Evolutionary conservation across 495 filamentous ascomycete genomes (phyloP).

Genomic region (Penicillium daleae): DNA sequence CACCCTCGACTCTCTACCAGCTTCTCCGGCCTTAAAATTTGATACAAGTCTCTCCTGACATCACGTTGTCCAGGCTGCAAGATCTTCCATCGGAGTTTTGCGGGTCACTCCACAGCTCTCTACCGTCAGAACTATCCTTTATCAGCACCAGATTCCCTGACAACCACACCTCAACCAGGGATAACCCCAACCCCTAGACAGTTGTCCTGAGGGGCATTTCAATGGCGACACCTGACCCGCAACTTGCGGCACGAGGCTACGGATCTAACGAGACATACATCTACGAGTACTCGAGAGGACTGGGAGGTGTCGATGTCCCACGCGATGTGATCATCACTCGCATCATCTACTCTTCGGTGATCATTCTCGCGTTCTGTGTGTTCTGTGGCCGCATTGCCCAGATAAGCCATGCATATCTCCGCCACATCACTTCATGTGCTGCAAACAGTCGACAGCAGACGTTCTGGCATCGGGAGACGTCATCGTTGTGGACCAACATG

Average conservation of each 20-base stretch:
- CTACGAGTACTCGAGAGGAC: slow-evolving; percentile 48
- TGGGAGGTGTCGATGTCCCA: slow-evolving; percentile 48
- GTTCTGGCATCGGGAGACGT: slow-evolving; percentile 67
- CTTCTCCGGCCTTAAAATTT: neutral
- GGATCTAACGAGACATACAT: slow-evolving; percentile 47
- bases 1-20: neutral
- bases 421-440: slow-evolving; percentile 70
- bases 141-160: neutral
- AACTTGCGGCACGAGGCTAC: slow-evolving; percentile 38
- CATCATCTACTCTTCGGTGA: slow-evolving; percentile 52
- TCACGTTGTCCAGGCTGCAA: neutral
- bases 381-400: slow-evolving; percentile 62
- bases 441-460: slow-evolving; percentile 51
- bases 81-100: neutral
- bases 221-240: slow-evolving; percentile 42
- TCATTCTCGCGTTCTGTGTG: slow-evolving; percentile 52
- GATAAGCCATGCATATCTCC: slow-evolving; percentile 67
- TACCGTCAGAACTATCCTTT: neutral
- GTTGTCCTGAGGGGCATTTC: slow-evolving; percentile 22
- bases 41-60: neutral
- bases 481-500: slow-evolving; percentile 67
- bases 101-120: neutral
- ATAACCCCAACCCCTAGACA: slow-evolving; percentile 13
- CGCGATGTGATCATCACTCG: slow-evolving; percentile 47
- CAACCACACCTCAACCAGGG: neutral